Percentiles rank a stretch among this genome's conserved stretches.
Evolutionary conservation across 2,329 filamentous ascomycete genomes (phyloP).

Genomic region (Eutypella sp.): DNA sequence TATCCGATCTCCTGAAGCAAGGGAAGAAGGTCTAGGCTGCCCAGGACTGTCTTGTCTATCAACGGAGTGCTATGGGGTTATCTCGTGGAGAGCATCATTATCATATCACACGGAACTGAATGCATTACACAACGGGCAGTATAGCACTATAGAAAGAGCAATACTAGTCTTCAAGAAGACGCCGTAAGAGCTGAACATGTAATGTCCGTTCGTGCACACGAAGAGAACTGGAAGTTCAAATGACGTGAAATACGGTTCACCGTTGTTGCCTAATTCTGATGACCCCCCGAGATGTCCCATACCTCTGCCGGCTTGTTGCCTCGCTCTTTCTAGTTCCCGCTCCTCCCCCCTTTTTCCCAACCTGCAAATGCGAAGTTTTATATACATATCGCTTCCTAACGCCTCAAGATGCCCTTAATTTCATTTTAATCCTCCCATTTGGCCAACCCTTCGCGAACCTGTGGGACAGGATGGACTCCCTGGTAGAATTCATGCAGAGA

Average conservation of each 20-base stretch:
- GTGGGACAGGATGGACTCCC: constrained; percentile 1
- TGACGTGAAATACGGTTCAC: too few species aligned
- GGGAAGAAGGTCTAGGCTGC: constrained; percentile 55
- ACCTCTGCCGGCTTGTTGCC: too few species aligned
- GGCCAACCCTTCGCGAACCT: too few species aligned
- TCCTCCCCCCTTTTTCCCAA: neutral
- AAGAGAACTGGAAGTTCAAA: too few species aligned
- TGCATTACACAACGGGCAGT: neutral
- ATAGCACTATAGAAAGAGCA: neutral
- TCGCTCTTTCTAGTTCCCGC: constrained; percentile 5
- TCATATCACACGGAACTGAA: neutral
- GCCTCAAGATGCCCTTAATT: constrained; percentile 18
- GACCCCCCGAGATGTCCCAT: too few species aligned
- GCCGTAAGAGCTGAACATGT: too few species aligned
- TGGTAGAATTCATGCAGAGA: constrained; percentile 7
- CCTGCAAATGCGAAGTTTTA: constrained; percentile 3
- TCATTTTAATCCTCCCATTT: constrained; percentile 2
- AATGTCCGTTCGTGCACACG: too few species aligned
- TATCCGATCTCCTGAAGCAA: constrained; percentile 65
- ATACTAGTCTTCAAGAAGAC: too few species aligned
- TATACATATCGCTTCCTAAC: constrained; percentile 10
- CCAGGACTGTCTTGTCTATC: too few species aligned
- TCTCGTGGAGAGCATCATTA: neutral
- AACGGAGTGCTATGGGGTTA: too few species aligned
- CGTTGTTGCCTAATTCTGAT: too few species aligned